Conservation (phyloP, 176 grass and related monocot species). For the Eremochloa ophiuroides region DNA sequence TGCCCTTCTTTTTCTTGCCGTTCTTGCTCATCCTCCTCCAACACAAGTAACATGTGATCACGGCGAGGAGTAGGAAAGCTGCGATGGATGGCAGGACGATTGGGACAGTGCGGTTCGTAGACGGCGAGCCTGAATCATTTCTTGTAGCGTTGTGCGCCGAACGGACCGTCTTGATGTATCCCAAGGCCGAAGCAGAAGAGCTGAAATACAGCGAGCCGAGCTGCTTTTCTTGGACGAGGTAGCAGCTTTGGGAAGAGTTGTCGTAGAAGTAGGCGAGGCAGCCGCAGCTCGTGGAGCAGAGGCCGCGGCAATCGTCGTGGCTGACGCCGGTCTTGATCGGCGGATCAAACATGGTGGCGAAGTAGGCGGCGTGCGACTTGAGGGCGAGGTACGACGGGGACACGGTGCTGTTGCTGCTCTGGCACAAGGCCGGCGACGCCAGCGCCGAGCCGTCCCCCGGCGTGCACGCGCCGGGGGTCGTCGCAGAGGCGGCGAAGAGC, state of each 20-base stretch:
- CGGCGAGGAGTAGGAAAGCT: constrained; percentile 31
- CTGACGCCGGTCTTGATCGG: constrained; percentile 30
- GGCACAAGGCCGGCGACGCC: constrained; percentile 40
- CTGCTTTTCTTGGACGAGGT: constrained; percentile 42
- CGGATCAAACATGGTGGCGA: constrained; percentile 49
- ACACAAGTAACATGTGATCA: constrained; percentile 12
- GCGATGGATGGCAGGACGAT: constrained; percentile 62
- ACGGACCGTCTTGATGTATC: constrained; percentile 56
- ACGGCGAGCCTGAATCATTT: neutral
- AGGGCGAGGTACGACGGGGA: constrained; percentile 47
- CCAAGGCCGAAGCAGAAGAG: constrained; percentile 12
- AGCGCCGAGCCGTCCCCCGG: constrained; percentile 64
- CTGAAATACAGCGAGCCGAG: constrained; percentile 55
- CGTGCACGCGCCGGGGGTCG: constrained; percentile 24
- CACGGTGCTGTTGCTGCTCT: neutral
- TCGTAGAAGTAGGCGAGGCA: constrained; percentile 72
- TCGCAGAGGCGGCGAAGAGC: constrained; percentile 28
- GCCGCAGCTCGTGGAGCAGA: constrained; percentile 63
- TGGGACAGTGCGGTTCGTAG: constrained; percentile 17
- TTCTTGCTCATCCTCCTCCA: constrained; percentile 26
- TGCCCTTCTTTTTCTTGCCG: constrained; percentile 21
- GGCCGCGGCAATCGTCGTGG: constrained; percentile 37
- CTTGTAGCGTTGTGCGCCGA: neutral
- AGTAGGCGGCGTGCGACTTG: constrained; percentile 40
- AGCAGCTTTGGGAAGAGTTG: constrained; percentile 48